These are phyloP conservation scores for Dendrobium nobile DNA, from an alignment of 106 monocot species.

Conservation along the genomic window DNA sequence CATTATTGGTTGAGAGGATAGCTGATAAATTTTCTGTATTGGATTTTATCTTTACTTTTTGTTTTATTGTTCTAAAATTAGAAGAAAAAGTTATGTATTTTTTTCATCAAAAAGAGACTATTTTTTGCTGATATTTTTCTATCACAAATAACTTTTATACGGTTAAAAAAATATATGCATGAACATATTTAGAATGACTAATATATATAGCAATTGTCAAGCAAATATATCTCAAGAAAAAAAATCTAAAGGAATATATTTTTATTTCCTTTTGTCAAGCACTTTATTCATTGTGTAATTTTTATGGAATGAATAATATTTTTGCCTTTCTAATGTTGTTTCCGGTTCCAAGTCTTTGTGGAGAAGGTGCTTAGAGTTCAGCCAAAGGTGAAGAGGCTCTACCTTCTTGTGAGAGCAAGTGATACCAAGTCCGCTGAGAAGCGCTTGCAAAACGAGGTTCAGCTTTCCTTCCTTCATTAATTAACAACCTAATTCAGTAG, in stretches of 20 bases:
- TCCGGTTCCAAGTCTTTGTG: conserved; percentile 42
- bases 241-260: neutral
- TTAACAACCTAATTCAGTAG: neutral
- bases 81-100: too few species aligned
- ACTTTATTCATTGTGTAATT: neutral
- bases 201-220: too few species aligned
- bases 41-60: neutral
- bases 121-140: too few species aligned
- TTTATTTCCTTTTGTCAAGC: neutral
- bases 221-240: too few species aligned
- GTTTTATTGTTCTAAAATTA: neutral
- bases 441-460: conserved; percentile 41
- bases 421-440: conserved; percentile 19
- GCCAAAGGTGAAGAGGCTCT: conserved; percentile 57
- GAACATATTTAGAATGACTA: too few species aligned
- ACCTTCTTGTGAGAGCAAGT: conserved; percentile 46
- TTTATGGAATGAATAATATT: neutral
- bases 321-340: neutral
- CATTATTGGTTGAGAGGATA: too few species aligned
- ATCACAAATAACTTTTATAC: too few species aligned
- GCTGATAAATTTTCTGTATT: too few species aligned
- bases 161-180: too few species aligned
- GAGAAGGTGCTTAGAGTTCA: conserved; percentile 72
- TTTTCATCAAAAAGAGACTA: too few species aligned
- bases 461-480: neutral